Evolutionary conservation across 2,329 filamentous ascomycete species (phyloP).

Genomic region (Atkinsonella hypoxylon): DNA sequence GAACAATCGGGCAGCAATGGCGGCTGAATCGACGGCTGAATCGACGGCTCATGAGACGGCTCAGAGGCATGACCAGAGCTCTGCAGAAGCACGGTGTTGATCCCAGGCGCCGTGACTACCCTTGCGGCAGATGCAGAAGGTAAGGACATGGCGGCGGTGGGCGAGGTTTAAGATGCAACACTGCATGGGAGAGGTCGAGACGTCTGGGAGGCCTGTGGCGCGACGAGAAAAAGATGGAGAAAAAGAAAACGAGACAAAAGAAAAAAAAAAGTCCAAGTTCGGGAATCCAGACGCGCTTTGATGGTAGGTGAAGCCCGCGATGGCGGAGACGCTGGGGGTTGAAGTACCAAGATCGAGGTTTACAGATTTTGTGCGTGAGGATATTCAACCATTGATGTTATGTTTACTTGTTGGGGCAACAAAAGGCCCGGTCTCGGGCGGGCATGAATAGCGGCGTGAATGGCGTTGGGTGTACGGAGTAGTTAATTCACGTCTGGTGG

Average conservation of each 20-base stretch:
- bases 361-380: not conserved
- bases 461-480: not conserved
- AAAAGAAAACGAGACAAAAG: no score
- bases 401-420: not conserved
- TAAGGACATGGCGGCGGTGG: not conserved
- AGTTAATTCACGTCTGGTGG: no score
- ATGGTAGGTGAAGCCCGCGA: not conserved
- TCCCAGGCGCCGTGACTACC: not conserved
- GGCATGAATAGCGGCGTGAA: not conserved
- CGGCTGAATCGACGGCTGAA: conserved; percentile 3
- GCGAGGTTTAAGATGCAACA: not conserved
- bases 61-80: not conserved
- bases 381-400: not conserved
- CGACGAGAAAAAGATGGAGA: no score
- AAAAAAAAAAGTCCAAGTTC: not conserved
- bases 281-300: not conserved
- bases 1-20: conserved; percentile 7
- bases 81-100: not conserved
- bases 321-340: not conserved
- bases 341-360: not conserved
- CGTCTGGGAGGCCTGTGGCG: no score
- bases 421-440: no score
- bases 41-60: not conserved
- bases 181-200: not conserved
- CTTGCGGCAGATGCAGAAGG: not conserved